Evolutionary conservation across 2,329 filamentous ascomycete species (phyloP), one percentile per base, ranked within the genome.

Genomic region (Tolypocladium sp.): DNA sequence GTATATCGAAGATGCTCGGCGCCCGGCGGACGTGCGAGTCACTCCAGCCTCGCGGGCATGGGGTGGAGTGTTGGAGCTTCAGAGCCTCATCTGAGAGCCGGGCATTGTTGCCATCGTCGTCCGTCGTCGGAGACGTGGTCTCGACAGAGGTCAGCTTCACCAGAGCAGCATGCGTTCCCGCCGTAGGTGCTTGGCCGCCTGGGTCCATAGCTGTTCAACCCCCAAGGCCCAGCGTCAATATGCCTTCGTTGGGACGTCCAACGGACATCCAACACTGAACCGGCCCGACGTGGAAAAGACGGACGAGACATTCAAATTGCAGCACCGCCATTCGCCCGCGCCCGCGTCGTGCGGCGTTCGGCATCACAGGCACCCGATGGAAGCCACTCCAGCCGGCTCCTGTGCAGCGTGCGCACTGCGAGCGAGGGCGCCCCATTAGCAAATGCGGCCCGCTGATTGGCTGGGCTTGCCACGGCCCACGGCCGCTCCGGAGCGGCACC

Each of bases 391-490:
- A 33, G 30, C 30, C 30, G 7, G 30, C 1, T 33, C 30, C 8
- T 33, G 6, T 33, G 30, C 5, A 33, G 30, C 8, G 30, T 7
- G 30, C 30, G 30, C 8, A 8, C 1, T 33, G 30, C 30, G 7
- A 33, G 30, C 30, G 54, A 8, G 17, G 53, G 38, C 22, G 54
- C 35, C 53, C 56, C 62, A 70, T 71, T 71, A 58, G 64, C 59
- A 71, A 71, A 66, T 57, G 57, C 46, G 57, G 60, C n/a, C 58
- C 58, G 55, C 51, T 66, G 62, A 70, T 70, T 71, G 68, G 69
- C 53, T 27, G 52, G 60, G 25, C 30, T 9, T 44, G 37, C 20
- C 42, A n/a, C 27, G 12, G 51, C 20, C 51, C 15, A 55, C 17
- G 27, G 51, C 27, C 8, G 27, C 49, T 52, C 49, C 27, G 49